Evolutionary conservation across 2,329 filamentous ascomycete species (phyloP), one percentile per base, ranked within the genome.

Genomic region (Colletotrichum kahawae): DNA sequence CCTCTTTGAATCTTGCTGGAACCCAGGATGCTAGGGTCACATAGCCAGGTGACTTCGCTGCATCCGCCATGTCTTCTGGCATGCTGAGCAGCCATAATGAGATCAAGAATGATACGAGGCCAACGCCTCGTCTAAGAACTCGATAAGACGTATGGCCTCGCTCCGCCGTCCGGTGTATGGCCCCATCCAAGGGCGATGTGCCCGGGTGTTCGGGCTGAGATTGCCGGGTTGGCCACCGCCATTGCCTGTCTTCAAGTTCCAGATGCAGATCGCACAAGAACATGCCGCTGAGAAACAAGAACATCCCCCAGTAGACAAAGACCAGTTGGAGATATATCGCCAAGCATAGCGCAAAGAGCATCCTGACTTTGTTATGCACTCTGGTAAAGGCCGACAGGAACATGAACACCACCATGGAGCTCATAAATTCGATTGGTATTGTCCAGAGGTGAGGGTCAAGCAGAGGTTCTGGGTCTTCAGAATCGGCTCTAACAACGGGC

Each of bases 381-480:
- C 38, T 51, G 18, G 88, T 87, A 9, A 88, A 86, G 27, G 85
- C 90, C 5, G 91, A 71, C 29, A 91, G 80, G 27, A 86, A 83
- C 12, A 91, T 82, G 81, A 92, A 92, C 13, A 92, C 85, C 71
- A 90, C 84, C 80, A 92, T 87, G 5, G 89, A 91, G 80, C 88
- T 89, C 72, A 88, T 85, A 78, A 90, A 91, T 80, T 92, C 91
- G 62, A 91, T 86, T 4, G 91, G 90, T 36, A 92, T 91, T 5
- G 91, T 92, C 91, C 91, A 92, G 31, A 92, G 82, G 75, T 92
- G 91, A 34, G 89, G 85, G 78, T 92, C 90, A 78, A 91, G 90
- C 36, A 81, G 84, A 79, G 73, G 27, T 31, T 31, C 66, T 31
- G 66, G 79, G 67, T 85, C 71, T 67, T 84, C 81, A 4, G 62